Base-by-base conservation (phyloP, 2,329 filamentous ascomycete species). In the Drechmeria coniospora region DNA sequence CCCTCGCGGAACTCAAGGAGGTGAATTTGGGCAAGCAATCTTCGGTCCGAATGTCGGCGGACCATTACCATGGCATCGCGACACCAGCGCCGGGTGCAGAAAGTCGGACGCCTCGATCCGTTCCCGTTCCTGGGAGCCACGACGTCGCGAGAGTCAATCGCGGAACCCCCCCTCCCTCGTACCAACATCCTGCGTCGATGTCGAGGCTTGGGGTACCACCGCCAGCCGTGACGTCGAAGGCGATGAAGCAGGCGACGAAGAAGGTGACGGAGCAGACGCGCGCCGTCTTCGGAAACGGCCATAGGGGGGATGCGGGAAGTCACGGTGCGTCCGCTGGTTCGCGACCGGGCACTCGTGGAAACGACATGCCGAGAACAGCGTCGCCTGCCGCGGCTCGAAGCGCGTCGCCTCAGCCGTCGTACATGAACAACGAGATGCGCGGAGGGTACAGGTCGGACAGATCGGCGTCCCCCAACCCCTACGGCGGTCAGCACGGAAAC, bases 231-330 rank as follows among this genome's bases (percentile, higher is more conserved):
- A 98, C 92, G 1, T 80, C 83, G 4, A 81, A 79, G 36, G 82
- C 90, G 26, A 98, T 98, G 92, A 82, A 93, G 46, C 81, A 92
- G 51, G 82, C 86, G 4, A 90, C 84, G 0, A 79, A 92, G 42
- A 84, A 84, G 51, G 94, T 87, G 44, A 73, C 79, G 14, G 72
- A 75, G 25, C 80, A 94, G 51, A 82, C 81, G 3, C 71, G 82
- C 23, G 83, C 68, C 44, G 76, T 94, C 59, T 90, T 92, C 50
- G 63, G 45, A 18, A 51, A 55, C 2, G 48, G 46, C 11, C 57
- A 53, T 2, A 45, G 56, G 9, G 31, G 28, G 17, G 36, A 37
- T 8, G 31, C 33, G 8, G 42, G 32, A 14, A 38, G 40, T 27
- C 44, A 42, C 25, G 50, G 49, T 22, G 38, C 46, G 11, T 50